Evolutionary conservation across 345 rosid species (phyloP).

Genomic region (Sonneratia alba): DNA sequence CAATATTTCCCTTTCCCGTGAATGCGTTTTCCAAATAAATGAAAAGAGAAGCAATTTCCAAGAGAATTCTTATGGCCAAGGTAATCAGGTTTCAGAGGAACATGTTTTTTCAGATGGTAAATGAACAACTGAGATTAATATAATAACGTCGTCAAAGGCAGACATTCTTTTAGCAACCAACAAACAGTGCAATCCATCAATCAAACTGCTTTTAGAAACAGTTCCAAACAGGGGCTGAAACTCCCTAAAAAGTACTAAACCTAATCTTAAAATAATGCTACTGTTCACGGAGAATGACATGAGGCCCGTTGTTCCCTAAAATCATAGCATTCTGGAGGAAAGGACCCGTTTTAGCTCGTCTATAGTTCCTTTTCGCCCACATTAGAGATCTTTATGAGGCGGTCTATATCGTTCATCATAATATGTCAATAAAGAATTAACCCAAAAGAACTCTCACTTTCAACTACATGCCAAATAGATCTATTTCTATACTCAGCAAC

Average conservation of each 20-base stretch:
- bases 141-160: neutral
- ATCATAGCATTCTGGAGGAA: neutral
- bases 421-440: neutral
- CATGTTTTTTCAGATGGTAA: neutral
- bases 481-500: neutral
- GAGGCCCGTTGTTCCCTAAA: conserved; percentile 3
- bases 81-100: neutral
- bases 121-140: neutral
- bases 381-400: neutral
- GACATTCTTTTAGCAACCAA: neutral
- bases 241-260: neutral
- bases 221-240: neutral
- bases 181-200: neutral
- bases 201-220: neutral
- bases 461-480: neutral
- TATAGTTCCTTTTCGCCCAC: conserved; percentile 8
- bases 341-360: neutral
- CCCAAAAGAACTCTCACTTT: neutral
- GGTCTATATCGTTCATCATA: no score
- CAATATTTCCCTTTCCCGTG: neutral
- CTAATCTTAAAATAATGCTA: conserved; percentile 1
- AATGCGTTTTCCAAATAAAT: neutral
- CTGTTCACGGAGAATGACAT: conserved; percentile 57
- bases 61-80: neutral
- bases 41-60: neutral